Conservation (phyloP, 108 stramenopile species). For the Aureococcus anophagefferens region DNA sequence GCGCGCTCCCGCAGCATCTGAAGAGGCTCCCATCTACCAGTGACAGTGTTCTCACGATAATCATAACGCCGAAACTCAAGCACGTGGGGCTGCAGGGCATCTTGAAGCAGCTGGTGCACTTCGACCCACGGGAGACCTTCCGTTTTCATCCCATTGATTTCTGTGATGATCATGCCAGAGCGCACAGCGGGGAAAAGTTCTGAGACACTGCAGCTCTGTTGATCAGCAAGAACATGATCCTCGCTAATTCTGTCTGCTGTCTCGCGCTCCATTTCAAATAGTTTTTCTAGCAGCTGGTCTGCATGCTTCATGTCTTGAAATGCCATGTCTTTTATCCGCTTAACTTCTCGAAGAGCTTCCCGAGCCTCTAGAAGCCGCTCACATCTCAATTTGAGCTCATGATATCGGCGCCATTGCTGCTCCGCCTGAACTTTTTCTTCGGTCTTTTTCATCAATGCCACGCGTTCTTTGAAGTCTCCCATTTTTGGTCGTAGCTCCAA, state of each 20-base stretch:
- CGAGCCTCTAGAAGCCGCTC: conserved; percentile 6
- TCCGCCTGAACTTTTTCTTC: conserved; percentile 5
- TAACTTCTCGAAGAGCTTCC: not conserved
- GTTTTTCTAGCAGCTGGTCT: not conserved
- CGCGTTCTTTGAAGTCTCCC: not conserved
- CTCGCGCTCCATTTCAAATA: not conserved
- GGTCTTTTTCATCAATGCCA: not conserved
- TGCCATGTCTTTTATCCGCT: not conserved
- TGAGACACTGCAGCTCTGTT: not conserved
- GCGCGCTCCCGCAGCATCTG: conserved; percentile 3
- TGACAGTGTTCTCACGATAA: not conserved
- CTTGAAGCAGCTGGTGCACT: not conserved
- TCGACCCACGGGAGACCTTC: not conserved
- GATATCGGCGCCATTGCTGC: conserved; percentile 4
- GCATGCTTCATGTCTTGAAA: conserved; percentile 2
- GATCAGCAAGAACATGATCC: conserved; percentile 3
- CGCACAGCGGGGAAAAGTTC: conserved; percentile 5
- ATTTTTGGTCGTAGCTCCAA: not conserved
- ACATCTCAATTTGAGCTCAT: not conserved
- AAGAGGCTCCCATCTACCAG: conserved; percentile 1
- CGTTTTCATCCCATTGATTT: not conserved
- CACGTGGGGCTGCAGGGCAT: not conserved
- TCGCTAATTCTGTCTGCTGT: not conserved
- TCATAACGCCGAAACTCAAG: conserved; percentile 7
- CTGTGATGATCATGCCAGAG: not conserved